Evolutionary conservation across 345 rosid species (phyloP).

Genomic region (Moricandia moricandioides): DNA sequence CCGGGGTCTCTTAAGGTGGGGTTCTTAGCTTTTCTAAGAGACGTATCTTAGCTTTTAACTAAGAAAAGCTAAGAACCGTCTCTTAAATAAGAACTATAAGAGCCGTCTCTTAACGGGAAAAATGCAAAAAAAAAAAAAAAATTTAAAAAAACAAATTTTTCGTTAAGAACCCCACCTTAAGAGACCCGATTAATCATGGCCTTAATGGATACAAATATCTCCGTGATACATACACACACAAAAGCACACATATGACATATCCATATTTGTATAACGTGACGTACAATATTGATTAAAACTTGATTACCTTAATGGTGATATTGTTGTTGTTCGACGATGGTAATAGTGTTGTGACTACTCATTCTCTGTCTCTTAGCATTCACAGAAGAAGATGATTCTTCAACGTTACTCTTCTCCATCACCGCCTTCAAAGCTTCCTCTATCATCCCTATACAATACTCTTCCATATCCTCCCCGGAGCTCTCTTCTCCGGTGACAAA

Average conservation of each 20-base stretch:
- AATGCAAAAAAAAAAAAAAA: too few species aligned
- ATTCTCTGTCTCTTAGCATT: conserved; percentile 86
- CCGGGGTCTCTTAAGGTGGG: too few species aligned
- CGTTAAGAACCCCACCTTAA: too few species aligned
- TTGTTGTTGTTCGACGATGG: conserved; percentile 48
- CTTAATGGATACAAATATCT: too few species aligned
- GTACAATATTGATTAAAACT: conserved; percentile 4
- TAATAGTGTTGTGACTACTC: conserved; percentile 38
- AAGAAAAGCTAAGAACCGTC: too few species aligned
- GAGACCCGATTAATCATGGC: too few species aligned
- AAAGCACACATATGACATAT: conserved; percentile 10
- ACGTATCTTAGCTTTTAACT: too few species aligned
- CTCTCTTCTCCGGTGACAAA: conserved; percentile 80
- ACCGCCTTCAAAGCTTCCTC: conserved; percentile 89
- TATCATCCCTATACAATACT: conserved; percentile 62
- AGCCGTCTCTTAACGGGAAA: too few species aligned
- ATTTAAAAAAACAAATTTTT: too few species aligned
- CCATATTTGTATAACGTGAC: conserved; percentile 15
- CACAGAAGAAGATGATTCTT: conserved; percentile 67
- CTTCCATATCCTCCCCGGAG: conserved; percentile 40
- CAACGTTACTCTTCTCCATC: conserved; percentile 70
- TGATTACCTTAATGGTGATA: conserved; percentile 27
- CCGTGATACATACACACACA: conserved; percentile 30
- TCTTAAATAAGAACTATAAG: too few species aligned
- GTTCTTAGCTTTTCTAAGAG: too few species aligned